phyloP scores from a whole-genome alignment of 1,139 yeast species.

The Pneumocystis sp. region DNA sequence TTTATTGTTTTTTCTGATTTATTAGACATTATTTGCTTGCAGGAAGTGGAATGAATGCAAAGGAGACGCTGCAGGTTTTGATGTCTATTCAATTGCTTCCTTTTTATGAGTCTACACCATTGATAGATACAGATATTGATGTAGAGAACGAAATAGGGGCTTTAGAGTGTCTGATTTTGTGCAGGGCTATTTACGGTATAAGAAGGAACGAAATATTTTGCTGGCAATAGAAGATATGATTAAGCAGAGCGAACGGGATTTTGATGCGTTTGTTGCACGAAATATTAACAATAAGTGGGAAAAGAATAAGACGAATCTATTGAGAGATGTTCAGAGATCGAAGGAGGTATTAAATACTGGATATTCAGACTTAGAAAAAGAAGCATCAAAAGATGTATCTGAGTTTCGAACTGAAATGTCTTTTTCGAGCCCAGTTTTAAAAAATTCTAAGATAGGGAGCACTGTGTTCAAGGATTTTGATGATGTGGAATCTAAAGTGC shows the following conservation, averaged over 20 bases:
- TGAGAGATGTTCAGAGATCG: slow-evolving; percentile 29
- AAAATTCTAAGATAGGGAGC: neutral
- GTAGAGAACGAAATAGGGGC: neutral
- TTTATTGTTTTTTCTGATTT: slow-evolving; percentile 18
- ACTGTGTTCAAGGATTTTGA: neutral
- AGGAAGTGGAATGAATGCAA: slow-evolving; percentile 78
- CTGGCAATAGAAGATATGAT: slow-evolving; percentile 74
- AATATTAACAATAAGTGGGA: slow-evolving; percentile 77
- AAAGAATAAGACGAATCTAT: slow-evolving; percentile 27
- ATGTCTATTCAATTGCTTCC: slow-evolving; percentile 21
- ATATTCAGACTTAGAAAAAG: slow-evolving; percentile 23
- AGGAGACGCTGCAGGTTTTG: slow-evolving; percentile 59
- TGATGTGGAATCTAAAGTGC: neutral
- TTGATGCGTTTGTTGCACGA: slow-evolving; percentile 59
- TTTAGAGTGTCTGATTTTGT: neutral
- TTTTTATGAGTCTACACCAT: slow-evolving; percentile 18
- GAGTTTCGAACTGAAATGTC: neutral
- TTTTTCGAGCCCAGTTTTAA: neutral
- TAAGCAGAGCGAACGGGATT: slow-evolving; percentile 61
- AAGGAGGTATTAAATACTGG: slow-evolving; percentile 55
- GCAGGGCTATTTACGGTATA: slow-evolving; percentile 33
- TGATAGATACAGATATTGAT: slow-evolving; percentile 21
- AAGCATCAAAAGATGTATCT: neutral
- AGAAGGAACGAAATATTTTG: slow-evolving; percentile 70
- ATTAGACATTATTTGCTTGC: slow-evolving; percentile 61